phyloP scores from a whole-genome alignment of 805 yeast genomes.

The Blastobotrys muscicola region DNA sequence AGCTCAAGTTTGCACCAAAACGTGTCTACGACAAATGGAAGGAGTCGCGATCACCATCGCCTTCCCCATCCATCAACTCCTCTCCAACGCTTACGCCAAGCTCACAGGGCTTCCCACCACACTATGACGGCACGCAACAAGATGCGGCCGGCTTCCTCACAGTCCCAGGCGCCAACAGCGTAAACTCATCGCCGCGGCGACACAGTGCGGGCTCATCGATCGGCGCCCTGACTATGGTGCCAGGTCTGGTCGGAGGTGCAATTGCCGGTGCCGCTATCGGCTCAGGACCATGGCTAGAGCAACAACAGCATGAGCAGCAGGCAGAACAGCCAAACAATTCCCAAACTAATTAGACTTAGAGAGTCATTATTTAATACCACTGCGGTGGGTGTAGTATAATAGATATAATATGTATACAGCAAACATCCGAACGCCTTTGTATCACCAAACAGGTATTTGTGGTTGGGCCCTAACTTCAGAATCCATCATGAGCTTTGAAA shows the following conservation, averaged over 20 bases:
- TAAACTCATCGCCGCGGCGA: constrained; percentile 6
- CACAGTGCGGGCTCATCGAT: constrained; percentile 22
- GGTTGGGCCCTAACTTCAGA: too few relatives aligned
- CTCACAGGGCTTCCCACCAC: constrained; percentile 8
- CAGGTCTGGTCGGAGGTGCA: constrained; percentile 48
- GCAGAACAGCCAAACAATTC: too few relatives aligned
- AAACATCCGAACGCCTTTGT: too few relatives aligned
- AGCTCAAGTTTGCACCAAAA: constrained; percentile 20
- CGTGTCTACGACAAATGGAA: constrained; percentile 15
- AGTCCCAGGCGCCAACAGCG: constrained; percentile 12
- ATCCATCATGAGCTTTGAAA: too few relatives aligned
- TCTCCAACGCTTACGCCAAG: constrained; percentile 7
- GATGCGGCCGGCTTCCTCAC: constrained; percentile 14
- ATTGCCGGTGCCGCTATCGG: constrained; percentile 34
- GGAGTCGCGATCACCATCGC: constrained; percentile 15
- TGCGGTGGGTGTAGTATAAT: too few relatives aligned
- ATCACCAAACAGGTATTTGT: too few relatives aligned
- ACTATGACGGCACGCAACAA: constrained; percentile 4
- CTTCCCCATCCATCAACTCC: constrained; percentile 10
- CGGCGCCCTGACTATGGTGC: constrained; percentile 42
- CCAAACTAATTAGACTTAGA: too few relatives aligned
- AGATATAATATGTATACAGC: too few relatives aligned
- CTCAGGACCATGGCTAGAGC: too few relatives aligned
- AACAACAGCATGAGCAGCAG: too few relatives aligned
- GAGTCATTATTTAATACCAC: too few relatives aligned